Conservation (phyloP, 2,329 filamentous ascomycete species). For the Diplodia corticola region DNA sequence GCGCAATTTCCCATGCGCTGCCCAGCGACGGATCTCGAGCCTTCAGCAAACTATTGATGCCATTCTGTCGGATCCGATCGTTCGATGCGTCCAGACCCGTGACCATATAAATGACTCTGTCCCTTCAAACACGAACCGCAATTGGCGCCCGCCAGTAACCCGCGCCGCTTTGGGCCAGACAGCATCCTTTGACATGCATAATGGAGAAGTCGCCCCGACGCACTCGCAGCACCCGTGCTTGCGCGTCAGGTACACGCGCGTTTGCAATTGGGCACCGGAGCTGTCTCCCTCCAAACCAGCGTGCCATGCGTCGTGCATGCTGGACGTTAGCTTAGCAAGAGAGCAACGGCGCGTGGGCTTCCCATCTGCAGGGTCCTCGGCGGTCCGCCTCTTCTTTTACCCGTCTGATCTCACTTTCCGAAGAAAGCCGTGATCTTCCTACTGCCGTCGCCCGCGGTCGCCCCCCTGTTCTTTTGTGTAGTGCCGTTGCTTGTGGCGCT, state of each 20-base stretch:
- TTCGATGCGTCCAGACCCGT: conserved; percentile 15
- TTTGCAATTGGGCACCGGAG: not conserved
- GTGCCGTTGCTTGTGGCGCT: conserved; percentile 60
- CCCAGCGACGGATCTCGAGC: conserved; percentile 8
- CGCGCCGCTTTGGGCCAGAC: conserved; percentile 2
- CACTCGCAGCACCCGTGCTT: not conserved
- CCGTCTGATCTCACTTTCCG: conserved; percentile 40
- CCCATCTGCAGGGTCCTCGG: conserved; percentile 5
- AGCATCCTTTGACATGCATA: not conserved
- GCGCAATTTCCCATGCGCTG: conserved; percentile 19
- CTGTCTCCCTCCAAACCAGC: not conserved
- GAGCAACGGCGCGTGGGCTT: not conserved
- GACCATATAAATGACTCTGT: conserved; percentile 20
- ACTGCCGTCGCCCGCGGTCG: conserved; percentile 45
- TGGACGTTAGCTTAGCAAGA: too few relatives aligned
- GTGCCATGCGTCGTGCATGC: not conserved
- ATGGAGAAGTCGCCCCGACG: not conserved
- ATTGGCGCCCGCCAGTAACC: conserved; percentile 9
- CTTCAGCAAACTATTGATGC: conserved; percentile 18
- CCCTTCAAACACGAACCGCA: conserved; percentile 11
- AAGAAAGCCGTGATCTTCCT: conserved; percentile 62
- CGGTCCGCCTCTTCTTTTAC: conserved; percentile 14
- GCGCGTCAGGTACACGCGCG: not conserved
- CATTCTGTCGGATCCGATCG: conserved; percentile 15
- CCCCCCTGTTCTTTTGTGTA: conserved; percentile 26